Conservation (phyloP, 2,329 filamentous ascomycete genomes). For the Didymella exigua region DNA sequence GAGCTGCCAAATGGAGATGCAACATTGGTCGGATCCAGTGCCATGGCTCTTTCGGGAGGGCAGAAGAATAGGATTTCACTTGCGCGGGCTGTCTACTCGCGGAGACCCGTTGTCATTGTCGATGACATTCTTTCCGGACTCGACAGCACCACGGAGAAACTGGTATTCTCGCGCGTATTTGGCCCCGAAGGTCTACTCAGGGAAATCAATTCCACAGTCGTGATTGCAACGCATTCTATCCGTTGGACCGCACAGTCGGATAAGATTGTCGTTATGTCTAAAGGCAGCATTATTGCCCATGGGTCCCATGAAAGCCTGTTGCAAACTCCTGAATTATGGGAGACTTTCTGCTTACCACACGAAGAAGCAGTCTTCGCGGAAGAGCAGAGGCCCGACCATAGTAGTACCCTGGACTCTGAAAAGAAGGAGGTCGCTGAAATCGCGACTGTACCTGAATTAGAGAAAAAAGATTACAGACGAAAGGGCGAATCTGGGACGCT, state of each 20-base stretch:
- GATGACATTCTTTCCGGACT: conserved; percentile 57
- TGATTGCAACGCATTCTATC: conserved; percentile 10
- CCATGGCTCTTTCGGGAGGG: conserved; percentile 50
- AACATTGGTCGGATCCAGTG: conserved; percentile 4
- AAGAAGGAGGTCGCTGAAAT: too few relatives aligned
- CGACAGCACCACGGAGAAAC: conserved; percentile 35
- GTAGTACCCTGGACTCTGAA: too few relatives aligned
- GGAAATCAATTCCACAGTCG: conserved; percentile 24
- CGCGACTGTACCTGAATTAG: too few relatives aligned
- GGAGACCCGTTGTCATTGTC: conserved; percentile 50
- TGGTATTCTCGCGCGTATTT: conserved; percentile 48
- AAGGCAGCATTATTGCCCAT: not conserved
- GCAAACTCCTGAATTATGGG: too few relatives aligned
- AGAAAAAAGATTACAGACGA: too few relatives aligned
- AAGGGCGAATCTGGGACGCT: too few relatives aligned
- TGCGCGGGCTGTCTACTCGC: conserved; percentile 49
- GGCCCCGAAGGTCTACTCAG: conserved; percentile 50
- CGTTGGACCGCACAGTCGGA: not conserved
- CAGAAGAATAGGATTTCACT: conserved; percentile 37
- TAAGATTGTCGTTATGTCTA: not conserved
- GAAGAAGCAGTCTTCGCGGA: too few relatives aligned
- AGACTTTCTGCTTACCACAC: too few relatives aligned
- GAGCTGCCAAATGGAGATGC: not conserved
- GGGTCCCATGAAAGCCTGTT: not conserved
- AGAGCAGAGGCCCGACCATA: too few relatives aligned